Conservation (phyloP, 176 grass and related monocot species). For the Musa acuminata region DNA sequence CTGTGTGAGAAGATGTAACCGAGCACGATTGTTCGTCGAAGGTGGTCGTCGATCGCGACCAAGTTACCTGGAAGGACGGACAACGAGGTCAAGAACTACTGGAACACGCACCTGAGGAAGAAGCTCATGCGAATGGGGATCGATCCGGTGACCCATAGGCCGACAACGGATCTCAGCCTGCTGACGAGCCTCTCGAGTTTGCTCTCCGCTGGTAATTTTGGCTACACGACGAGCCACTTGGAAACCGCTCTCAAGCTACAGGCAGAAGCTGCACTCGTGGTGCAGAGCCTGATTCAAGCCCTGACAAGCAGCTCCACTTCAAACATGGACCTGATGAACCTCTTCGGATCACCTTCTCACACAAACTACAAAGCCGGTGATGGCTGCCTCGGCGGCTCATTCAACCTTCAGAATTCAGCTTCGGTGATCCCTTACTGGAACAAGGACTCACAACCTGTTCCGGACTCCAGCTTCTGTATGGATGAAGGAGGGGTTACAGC, state of each 20-base stretch:
- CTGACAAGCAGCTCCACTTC: background rate
- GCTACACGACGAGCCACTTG: background rate
- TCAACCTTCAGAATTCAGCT: background rate
- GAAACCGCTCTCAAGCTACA: background rate
- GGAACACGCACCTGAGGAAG: slow-evolving; percentile 5
- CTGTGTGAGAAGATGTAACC: background rate
- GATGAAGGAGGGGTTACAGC: background rate
- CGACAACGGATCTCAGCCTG: background rate
- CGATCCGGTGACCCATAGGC: slow-evolving; percentile 3
- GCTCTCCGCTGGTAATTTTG: background rate
- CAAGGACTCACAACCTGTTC: background rate
- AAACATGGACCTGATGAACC: background rate
- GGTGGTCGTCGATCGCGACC: slow-evolving; percentile 1
- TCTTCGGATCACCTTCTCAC: background rate
- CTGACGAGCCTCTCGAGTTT: background rate
- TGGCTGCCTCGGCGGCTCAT: background rate
- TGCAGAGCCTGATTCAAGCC: background rate
- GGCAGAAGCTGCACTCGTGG: background rate
- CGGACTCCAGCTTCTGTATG: background rate
- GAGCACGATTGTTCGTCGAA: background rate
- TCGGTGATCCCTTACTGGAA: background rate
- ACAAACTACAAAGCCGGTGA: background rate
- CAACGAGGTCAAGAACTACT: slow-evolving; percentile 17
- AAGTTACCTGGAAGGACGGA: slow-evolving; percentile 2
- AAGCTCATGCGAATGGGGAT: background rate